Percentiles rank a stretch among this genome's conserved stretches.
Evolutionary conservation across 345 rosid species (phyloP).

Genomic region (Pistacia integerrima): DNA sequence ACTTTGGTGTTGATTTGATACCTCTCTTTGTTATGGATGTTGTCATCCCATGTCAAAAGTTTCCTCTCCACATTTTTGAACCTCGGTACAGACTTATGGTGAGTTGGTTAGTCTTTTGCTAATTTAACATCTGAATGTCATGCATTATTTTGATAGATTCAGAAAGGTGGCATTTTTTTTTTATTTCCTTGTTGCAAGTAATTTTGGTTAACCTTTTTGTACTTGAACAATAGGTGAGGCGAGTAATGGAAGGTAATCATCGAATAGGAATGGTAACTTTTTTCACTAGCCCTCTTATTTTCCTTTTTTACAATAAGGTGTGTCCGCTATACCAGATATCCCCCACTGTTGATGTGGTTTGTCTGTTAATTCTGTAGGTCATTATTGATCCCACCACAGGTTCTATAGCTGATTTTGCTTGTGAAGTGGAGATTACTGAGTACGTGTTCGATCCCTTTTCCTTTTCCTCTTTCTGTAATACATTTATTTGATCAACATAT

Average conservation of each 20-base stretch:
- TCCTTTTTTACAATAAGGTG: slow-evolving; percentile 7
- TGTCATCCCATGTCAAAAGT: slow-evolving; percentile 86
- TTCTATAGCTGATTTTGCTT: slow-evolving; percentile 77
- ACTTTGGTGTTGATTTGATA: slow-evolving; percentile 76
- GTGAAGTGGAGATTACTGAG: slow-evolving; percentile 99
- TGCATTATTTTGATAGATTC: neutral
- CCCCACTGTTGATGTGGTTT: slow-evolving; percentile 11
- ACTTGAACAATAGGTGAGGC: slow-evolving; percentile 61
- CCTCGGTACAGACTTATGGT: slow-evolving; percentile 96
- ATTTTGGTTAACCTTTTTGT: neutral
- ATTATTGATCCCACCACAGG: slow-evolving; percentile 70
- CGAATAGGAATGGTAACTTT: slow-evolving; percentile 93
- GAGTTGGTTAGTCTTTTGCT: slow-evolving; percentile 34
- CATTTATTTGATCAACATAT: neutral
- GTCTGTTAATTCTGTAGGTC: slow-evolving; percentile 53
- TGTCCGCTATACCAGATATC: neutral
- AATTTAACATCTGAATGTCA: neutral
- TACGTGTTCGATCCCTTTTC: slow-evolving; percentile 37
- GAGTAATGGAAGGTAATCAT: slow-evolving; percentile 96
- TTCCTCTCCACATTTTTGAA: slow-evolving; percentile 87
- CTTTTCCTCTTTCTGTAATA: neutral
- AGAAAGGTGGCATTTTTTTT: neutral
- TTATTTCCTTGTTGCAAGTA: neutral
- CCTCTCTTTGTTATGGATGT: slow-evolving; percentile 97
- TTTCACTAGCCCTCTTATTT: slow-evolving; percentile 20